phyloP scores from a whole-genome alignment of 192 early-diverging fungal species.

The Rhizophagus prolifer region DNA sequence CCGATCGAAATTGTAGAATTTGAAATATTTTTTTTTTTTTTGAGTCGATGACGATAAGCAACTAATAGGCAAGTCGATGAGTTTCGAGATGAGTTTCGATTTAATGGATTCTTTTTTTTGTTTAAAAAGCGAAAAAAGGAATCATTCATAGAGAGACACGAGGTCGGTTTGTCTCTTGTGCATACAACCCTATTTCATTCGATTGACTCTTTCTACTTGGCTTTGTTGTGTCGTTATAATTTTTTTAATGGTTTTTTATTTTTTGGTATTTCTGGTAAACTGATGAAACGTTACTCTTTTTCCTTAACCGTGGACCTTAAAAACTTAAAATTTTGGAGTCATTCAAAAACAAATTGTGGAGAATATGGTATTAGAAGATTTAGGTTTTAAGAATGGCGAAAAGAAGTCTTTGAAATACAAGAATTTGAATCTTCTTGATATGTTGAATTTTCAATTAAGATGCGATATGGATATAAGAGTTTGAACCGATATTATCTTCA shows the following conservation, averaged over 20 bases:
- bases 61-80: not conserved
- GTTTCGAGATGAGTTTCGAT: slow-evolving; percentile 12
- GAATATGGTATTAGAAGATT: not conserved
- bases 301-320: not conserved
- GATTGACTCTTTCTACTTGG: not conserved
- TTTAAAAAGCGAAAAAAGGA: not conserved
- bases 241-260: not conserved
- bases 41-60: slow-evolving; percentile 15
- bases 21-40: not conserved
- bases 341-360: not conserved
- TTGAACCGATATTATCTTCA: not conserved
- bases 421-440: not conserved
- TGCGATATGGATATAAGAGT: not conserved
- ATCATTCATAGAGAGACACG: slow-evolving; percentile 14
- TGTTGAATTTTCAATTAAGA: slow-evolving; percentile 1
- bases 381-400: not conserved
- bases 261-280: not conserved
- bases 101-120: not conserved
- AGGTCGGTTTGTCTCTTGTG: slow-evolving; percentile 16
- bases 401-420: not conserved
- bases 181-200: not conserved
- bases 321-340: not conserved
- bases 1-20: not conserved
- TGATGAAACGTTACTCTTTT: not conserved
- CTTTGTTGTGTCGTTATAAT: not conserved